Base-by-base conservation (phyloP, 192 early-diverging fungal genomes). In the Coemansia sp. region DNA sequence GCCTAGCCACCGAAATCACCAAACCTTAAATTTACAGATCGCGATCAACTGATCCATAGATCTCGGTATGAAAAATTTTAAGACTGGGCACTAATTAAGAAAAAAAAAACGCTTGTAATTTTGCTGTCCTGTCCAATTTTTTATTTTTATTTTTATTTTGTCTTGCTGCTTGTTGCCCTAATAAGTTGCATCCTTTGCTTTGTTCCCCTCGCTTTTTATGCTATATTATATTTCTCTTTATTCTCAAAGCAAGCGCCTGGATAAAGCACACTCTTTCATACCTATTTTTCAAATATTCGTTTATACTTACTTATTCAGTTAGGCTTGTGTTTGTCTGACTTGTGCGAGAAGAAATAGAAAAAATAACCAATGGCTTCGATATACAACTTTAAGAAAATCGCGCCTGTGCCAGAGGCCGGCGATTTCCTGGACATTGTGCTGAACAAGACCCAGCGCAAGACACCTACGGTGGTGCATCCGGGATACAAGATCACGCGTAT, bases 311-410 rank as follows among this genome's bases (percentile, higher is more conserved):
- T 25, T 25, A 1, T 25, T 25, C 22, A 25, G 22, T 25, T 25
- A 25, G 22, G 22, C 22, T 25, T 25, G 22, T 25, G 22, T 25
- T 25, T 25, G 22, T 25, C 22, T 25, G 22, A 25, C 22, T 25
- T 25, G 22, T 25, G 22, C 22, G 22, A 51, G 14, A 17, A 51
- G 49, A 5, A 51, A 6, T 6, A 51, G 49, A 17, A 51, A 4
- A 18, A 2, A 5, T 31, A 18, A 38, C 18, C 18, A 3, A 83
- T 83, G 81, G 29, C 82, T 10, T 87, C 90, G 33, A 87, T 96
- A 72, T 99, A 99, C 85, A 99, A 99, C 83, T 97, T 99, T 84
- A 99, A 99, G 78, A 90, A 91, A 80, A 94, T 99, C 63, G 91
- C 93, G 83, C 93, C 94, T 31, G 95, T 99, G 14, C 96, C 96